phyloP scores from a whole-genome alignment of 2,329 filamentous ascomycete genomes.

The Aspergillus versicolor region DNA sequence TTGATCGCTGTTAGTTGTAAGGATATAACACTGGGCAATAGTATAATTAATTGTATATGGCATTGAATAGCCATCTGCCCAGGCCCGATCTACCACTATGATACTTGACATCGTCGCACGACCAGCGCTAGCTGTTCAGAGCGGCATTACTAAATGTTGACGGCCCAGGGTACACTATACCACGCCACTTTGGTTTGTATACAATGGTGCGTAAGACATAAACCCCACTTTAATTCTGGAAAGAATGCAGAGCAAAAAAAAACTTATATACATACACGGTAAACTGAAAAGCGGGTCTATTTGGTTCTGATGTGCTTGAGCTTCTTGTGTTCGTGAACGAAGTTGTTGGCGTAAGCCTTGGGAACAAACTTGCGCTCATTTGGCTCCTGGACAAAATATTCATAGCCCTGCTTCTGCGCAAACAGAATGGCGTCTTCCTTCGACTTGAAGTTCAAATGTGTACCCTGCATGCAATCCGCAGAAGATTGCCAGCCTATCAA shows the following conservation, averaged over 20 bases:
- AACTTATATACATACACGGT: conserved; percentile 41
- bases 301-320: conserved; percentile 84
- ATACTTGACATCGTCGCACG: too few species aligned
- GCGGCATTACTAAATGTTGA: too few species aligned
- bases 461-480: conserved; percentile 92
- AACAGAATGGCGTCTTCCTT: conserved; percentile 96
- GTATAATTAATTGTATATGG: too few species aligned
- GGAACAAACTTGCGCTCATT: conserved; percentile 81
- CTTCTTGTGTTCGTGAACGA: conserved; percentile 79
- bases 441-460: conserved; percentile 80
- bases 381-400: conserved; percentile 98
- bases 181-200: not conserved
- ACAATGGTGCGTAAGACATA: not conserved
- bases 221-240: conserved; percentile 16
- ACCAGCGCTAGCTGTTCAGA: too few species aligned
- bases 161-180: not conserved
- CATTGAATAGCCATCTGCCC: too few species aligned
- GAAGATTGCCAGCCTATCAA: conserved; percentile 99
- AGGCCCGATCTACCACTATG: too few species aligned
- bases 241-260: conserved; percentile 19
- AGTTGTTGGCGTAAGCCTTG: conserved; percentile 98
- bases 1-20: too few species aligned
- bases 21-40: too few species aligned
- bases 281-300: conserved; percentile 49
- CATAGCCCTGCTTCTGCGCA: conserved; percentile 98